phyloP scores from a whole-genome alignment of 2,329 filamentous ascomycete species.

The Sporothrix inflata region DNA sequence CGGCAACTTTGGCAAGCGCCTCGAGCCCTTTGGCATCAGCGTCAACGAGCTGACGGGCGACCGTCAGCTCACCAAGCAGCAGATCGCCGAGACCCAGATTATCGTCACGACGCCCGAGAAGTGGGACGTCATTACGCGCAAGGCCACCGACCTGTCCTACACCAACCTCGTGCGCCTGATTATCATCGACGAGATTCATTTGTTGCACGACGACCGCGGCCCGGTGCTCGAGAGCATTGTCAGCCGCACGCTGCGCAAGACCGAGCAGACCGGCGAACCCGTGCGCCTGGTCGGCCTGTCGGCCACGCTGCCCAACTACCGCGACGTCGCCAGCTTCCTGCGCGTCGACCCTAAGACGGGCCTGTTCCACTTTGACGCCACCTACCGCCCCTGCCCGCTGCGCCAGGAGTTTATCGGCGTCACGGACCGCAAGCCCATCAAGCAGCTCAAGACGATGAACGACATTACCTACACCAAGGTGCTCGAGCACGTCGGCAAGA shows the following conservation, averaged over 20 bases:
- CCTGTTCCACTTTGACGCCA: slow-evolving; percentile 94
- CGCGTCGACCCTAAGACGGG: slow-evolving; percentile 84
- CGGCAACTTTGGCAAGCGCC: slow-evolving; percentile 90
- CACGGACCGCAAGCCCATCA: slow-evolving; percentile 97
- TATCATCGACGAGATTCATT: slow-evolving; percentile 97
- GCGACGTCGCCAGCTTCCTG: slow-evolving; percentile 92
- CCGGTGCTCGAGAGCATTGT: slow-evolving; percentile 97
- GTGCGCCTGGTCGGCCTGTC: slow-evolving; percentile 91
- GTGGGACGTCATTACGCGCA: slow-evolving; percentile 98
- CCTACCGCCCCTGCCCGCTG: slow-evolving; percentile 89
- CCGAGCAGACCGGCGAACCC: slow-evolving; percentile 90
- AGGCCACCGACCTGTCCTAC: slow-evolving; percentile 94
- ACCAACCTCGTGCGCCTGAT: slow-evolving; percentile 95
- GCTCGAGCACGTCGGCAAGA: slow-evolving; percentile 89
- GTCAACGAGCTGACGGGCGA: slow-evolving; percentile 97
- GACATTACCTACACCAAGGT: slow-evolving; percentile 98
- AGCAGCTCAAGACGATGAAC: slow-evolving; percentile 99
- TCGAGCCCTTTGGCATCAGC: slow-evolving; percentile 87
- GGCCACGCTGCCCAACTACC: slow-evolving; percentile 94
- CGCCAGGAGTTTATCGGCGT: slow-evolving; percentile 97
- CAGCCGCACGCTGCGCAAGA: slow-evolving; percentile 86
- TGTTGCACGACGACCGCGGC: slow-evolving; percentile 95
- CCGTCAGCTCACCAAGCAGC: slow-evolving; percentile 96
- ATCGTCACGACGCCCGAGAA: slow-evolving; percentile 99
- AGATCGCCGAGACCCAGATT: slow-evolving; percentile 96